Evolutionary conservation across 805 yeast species (phyloP).

Genomic region (Ogataea pignaliae): DNA sequence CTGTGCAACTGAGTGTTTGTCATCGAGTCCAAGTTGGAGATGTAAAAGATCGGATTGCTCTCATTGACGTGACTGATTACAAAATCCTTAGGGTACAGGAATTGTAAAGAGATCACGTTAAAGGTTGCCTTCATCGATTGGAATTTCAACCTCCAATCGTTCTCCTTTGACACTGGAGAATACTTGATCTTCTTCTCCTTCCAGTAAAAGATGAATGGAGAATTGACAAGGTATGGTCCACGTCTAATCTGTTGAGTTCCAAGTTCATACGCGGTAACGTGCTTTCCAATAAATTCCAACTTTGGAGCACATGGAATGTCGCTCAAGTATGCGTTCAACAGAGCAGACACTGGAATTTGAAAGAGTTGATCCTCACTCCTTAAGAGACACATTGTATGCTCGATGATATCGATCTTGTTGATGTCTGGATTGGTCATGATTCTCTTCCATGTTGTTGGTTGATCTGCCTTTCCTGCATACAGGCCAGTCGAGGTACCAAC

Average conservation of each 20-base stretch:
- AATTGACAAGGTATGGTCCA: slow-evolving; percentile 54
- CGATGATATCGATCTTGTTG: slow-evolving; percentile 56
- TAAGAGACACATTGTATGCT: slow-evolving; percentile 51
- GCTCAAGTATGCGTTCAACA: slow-evolving; percentile 52
- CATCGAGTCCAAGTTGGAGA: slow-evolving; percentile 25
- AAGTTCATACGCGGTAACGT: slow-evolving; percentile 57
- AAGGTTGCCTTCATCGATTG: slow-evolving; percentile 25
- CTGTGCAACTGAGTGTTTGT: slow-evolving; percentile 22
- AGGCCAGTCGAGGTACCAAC: slow-evolving; percentile 66
- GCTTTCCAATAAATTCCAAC: slow-evolving; percentile 25
- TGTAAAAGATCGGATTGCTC: slow-evolving; percentile 24
- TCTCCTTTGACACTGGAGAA: slow-evolving; percentile 23
- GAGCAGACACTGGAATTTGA: slow-evolving; percentile 58
- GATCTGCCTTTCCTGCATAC: slow-evolving; percentile 42
- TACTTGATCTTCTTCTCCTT: slow-evolving; percentile 42
- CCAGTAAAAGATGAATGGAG: slow-evolving; percentile 48
- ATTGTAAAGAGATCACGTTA: slow-evolving; percentile 18
- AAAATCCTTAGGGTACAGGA: slow-evolving; percentile 26
- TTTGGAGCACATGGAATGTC: slow-evolving; percentile 37
- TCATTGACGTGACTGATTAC: slow-evolving; percentile 25
- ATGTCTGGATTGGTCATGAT: slow-evolving; percentile 50
- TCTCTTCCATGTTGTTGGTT: slow-evolving; percentile 50
- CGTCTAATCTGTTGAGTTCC: slow-evolving; percentile 65
- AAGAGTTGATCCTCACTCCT: slow-evolving; percentile 56
- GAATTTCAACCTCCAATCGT: slow-evolving; percentile 19